phyloP scores from a whole-genome alignment of 257 asterid genomes.

The Paulownia fortunei region DNA sequence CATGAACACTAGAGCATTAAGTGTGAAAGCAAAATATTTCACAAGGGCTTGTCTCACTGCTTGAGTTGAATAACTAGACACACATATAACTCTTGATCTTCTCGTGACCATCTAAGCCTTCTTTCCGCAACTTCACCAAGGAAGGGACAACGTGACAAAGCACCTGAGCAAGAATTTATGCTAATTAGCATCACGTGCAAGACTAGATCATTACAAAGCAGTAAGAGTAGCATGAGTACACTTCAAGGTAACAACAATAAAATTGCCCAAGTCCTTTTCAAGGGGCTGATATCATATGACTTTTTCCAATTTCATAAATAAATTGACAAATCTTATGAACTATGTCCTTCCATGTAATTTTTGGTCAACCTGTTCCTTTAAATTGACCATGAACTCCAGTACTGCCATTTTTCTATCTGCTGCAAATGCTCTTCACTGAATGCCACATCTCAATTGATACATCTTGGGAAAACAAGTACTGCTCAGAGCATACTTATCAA shows the following conservation, averaged over 20 bases:
- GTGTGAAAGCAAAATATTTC: slow-evolving; percentile 30
- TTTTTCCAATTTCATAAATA: not conserved
- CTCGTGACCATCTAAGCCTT: slow-evolving; percentile 99
- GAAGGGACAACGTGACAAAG: slow-evolving; percentile 90
- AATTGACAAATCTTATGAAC: not conserved
- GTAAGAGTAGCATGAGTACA: not conserved
- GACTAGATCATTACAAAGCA: slow-evolving; percentile 21
- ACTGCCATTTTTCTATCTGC: not conserved
- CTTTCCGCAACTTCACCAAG: slow-evolving; percentile 95
- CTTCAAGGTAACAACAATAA: slow-evolving; percentile 14
- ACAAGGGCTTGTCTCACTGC: slow-evolving; percentile 70
- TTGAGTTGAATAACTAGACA: slow-evolving; percentile 80
- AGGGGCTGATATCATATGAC: not conserved
- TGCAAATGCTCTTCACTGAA: not conserved
- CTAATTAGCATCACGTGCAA: slow-evolving; percentile 24
- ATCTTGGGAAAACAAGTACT: not conserved
- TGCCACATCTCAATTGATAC: slow-evolving; percentile 7
- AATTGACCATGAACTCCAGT: not conserved
- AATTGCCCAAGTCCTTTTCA: not conserved
- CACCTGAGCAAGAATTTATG: slow-evolving; percentile 54
- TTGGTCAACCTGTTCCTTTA: not conserved
- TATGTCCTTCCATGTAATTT: not conserved
- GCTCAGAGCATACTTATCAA: not conserved
- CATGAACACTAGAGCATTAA: slow-evolving; percentile 30
- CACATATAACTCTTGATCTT: slow-evolving; percentile 99